Conservation (phyloP, 2,329 filamentous ascomycete species). For the Raffaelea arxii region DNA sequence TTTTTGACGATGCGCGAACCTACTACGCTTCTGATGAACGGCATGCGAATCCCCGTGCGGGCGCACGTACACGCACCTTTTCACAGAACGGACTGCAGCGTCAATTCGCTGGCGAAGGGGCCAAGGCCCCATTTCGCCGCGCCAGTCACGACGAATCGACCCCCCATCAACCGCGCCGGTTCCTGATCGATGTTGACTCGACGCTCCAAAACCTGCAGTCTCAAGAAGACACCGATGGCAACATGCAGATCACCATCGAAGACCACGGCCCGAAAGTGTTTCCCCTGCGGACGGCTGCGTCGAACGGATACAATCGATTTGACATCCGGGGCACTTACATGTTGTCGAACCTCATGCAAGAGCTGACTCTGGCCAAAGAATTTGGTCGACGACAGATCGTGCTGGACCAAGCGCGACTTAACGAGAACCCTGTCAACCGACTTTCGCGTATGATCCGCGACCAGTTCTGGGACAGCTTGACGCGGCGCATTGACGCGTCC, state of each 20-base stretch:
- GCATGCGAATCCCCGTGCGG: constrained; percentile 34
- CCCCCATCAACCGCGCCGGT: constrained; percentile 58
- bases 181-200: constrained; percentile 76
- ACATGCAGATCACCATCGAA: constrained; percentile 97
- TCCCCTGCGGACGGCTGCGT: constrained; percentile 73
- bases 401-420: constrained; percentile 80
- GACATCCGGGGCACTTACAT: constrained; percentile 95
- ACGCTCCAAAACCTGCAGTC: constrained; percentile 70
- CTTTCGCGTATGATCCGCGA: constrained; percentile 78
- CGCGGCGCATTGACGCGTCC: constrained; percentile 78
- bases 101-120: constrained; percentile 41
- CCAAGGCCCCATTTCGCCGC: constrained; percentile 45
- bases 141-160: constrained; percentile 62
- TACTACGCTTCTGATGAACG: constrained; percentile 50
- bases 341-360: constrained; percentile 91
- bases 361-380: constrained; percentile 85
- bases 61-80: constrained; percentile 44
- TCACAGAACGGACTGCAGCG: constrained; percentile 48
- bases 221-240: constrained; percentile 86
- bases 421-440: constrained; percentile 89
- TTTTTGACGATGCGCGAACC: constrained; percentile 48
- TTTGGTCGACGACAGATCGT: constrained; percentile 84
- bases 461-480: constrained; percentile 88
- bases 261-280: constrained; percentile 87
- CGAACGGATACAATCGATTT: constrained; percentile 76